phyloP scores from a whole-genome alignment of 805 yeast genomes.

The Barnettozyma californica region DNA sequence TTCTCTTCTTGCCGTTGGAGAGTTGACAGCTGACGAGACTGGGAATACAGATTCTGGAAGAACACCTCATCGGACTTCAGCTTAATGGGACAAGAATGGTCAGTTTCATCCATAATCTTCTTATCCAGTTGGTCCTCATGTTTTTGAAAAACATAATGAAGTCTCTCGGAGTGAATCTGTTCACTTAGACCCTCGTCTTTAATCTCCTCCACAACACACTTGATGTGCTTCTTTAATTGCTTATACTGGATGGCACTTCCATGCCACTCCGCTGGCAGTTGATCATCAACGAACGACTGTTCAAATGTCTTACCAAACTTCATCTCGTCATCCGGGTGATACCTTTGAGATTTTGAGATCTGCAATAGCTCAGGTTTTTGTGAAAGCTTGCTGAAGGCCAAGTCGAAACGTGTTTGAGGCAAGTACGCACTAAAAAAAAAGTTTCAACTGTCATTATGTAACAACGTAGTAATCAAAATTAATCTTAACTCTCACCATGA shows the following conservation, averaged over 20 bases:
- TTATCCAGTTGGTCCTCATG: slow-evolving; percentile 6
- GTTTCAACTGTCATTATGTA: too few species aligned
- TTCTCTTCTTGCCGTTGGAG: slow-evolving; percentile 3
- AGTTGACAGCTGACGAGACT: slow-evolving; percentile 1
- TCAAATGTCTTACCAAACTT: slow-evolving; percentile 73
- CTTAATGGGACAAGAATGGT: neutral
- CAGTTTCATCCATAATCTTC: neutral
- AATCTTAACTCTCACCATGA: too few species aligned
- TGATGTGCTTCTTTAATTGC: slow-evolving; percentile 60
- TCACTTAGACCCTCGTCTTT: slow-evolving; percentile 50
- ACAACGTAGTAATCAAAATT: too few species aligned
- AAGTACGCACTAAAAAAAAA: too few species aligned
- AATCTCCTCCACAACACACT: slow-evolving; percentile 59
- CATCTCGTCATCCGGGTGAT: slow-evolving; percentile 35
- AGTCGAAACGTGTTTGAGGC: neutral
- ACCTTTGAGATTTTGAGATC: neutral
- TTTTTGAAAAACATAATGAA: slow-evolving; percentile 18
- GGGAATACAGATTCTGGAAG: slow-evolving; percentile 6
- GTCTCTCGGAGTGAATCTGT: slow-evolving; percentile 26
- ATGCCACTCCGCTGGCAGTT: slow-evolving; percentile 64
- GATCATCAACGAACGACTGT: slow-evolving; percentile 53
- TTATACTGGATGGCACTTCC: slow-evolving; percentile 68
- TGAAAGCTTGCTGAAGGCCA: neutral
- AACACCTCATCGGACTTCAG: slow-evolving; percentile 6
- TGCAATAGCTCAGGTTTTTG: neutral